Evolutionary conservation across 177 flowering plant genomes (phyloP), one percentile per base, ranked within the genome.

Genomic region (Telopea speciosissima): DNA sequence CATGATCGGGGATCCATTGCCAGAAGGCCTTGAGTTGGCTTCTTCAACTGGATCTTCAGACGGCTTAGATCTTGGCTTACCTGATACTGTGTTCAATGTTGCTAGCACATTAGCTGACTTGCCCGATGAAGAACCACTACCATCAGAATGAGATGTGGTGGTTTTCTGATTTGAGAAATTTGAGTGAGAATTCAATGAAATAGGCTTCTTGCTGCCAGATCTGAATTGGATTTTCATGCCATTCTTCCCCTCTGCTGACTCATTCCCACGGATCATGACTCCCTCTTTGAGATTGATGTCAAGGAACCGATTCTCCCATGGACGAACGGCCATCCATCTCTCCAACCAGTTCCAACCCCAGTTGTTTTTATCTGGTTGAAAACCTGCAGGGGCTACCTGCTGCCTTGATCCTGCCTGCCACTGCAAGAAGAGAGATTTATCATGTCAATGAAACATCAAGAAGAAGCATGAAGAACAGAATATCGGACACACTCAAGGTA

Each of bases 341-440:
- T 95, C 99, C 84, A 95, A 82, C 99, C 99, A 95, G 80, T 91
- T 95, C 99, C 99, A 95, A 22, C 98, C 97, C 99, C 98, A 93
- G 82, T 83, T 91, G 86, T 85, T 90, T 81, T 87, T 89, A 82
- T 95, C 97, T n/a, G 99, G 97, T 80, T 90, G 87, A 83, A 88
- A 92, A 62, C 90, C 90, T 61, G 89, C 69, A n/a, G 79, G 80
- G 12, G 81, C 75, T 70, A 77, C 77, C 70, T 79, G 87, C 82
- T 88, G 97, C 63, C 90, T 89, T 63, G 95, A 83, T 63, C 96
- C 94, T 64, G 97, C 99, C 80, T 93, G 99, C 98, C 99, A 92
- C 99, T 93, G 85, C 65, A 81, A 61, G 26, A 52, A 72, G 22
- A 71, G 36, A 70, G 60, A 68, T 24, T 3, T 62, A 69, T 40